phyloP scores from a whole-genome alignment of 129 eudicot genomes.

The Sambucus nigra region DNA sequence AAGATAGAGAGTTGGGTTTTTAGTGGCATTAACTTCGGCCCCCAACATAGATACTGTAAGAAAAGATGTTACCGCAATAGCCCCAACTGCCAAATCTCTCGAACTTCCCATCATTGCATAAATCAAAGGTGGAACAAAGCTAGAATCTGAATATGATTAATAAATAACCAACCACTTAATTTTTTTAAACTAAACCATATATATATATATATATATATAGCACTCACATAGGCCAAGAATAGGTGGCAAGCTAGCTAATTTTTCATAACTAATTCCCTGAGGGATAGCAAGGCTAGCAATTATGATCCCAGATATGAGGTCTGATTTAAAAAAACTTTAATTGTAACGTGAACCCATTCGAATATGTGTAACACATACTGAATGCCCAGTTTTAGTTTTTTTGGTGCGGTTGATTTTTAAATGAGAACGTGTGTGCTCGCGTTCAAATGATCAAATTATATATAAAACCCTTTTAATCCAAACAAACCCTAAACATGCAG shows the following conservation, averaged over 20 bases:
- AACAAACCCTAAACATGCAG: no score
- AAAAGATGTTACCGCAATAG: conserved; percentile 80
- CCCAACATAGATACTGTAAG: conserved; percentile 72
- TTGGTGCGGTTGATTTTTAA: no score
- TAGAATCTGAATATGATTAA: no score
- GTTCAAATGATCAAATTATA: no score
- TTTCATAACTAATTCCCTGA: conserved; percentile 95
- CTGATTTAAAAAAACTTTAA: conserved; percentile 56
- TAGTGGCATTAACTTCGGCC: conserved; percentile 37
- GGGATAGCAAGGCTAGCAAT: conserved; percentile 97
- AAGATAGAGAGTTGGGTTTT: conserved; percentile 54
- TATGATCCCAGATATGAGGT: conserved; percentile 83
- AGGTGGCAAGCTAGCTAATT: conserved; percentile 84
- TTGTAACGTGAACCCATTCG: conserved; percentile 66
- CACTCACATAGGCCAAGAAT: conserved; percentile 89
- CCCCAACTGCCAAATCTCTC: conserved; percentile 81
- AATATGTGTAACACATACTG: conserved; percentile 78
- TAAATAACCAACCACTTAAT: no score
- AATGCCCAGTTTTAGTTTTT: no score
- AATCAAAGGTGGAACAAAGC: conserved; percentile 84
- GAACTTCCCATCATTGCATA: conserved; percentile 97
- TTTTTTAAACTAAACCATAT: no score
- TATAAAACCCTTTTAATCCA: no score
- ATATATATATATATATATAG: neutral
- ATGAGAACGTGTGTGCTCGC: no score